Evolutionary conservation across 192 early-diverging fungal species (phyloP).

Genomic region (Coemansia sp.): DNA sequence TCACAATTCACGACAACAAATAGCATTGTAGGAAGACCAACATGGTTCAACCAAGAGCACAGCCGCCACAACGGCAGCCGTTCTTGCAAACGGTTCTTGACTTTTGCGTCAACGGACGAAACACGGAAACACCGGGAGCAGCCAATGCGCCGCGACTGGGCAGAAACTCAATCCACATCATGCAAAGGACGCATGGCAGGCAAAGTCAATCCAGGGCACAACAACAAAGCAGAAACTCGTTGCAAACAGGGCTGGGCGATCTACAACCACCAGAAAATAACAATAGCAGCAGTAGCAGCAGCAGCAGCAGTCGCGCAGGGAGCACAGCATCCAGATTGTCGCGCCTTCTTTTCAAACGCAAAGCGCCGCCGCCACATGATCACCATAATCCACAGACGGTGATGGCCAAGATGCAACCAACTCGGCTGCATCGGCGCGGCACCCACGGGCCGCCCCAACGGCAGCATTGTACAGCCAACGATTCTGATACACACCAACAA

Average conservation of each 20-base stretch:
- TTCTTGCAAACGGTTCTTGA: slow-evolving; percentile 16
- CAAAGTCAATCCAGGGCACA: no score
- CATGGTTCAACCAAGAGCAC: not conserved
- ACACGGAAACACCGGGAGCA: not conserved
- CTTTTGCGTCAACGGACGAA: slow-evolving; percentile 8
- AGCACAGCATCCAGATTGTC: not conserved
- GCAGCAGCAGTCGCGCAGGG: no score
- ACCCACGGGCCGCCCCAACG: not conserved
- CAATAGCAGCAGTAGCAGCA: no score
- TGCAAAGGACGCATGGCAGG: slow-evolving; percentile 23
- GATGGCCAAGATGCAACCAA: not conserved
- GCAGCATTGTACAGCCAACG: not conserved
- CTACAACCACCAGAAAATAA: not conserved
- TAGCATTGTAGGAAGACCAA: not conserved
- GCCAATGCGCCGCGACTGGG: not conserved
- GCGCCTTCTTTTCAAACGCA: not conserved
- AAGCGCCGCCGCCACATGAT: not conserved
- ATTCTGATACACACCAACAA: not conserved
- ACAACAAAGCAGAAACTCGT: not conserved
- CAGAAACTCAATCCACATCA: slow-evolving; percentile 37
- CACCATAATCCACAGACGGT: not conserved
- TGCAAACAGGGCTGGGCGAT: not conserved
- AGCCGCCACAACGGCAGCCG: not conserved
- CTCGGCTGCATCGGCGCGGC: not conserved
- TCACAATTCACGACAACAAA: no score